Conservation (phyloP, 169 alveolate genomes). For the Hepatocystis sp. region DNA sequence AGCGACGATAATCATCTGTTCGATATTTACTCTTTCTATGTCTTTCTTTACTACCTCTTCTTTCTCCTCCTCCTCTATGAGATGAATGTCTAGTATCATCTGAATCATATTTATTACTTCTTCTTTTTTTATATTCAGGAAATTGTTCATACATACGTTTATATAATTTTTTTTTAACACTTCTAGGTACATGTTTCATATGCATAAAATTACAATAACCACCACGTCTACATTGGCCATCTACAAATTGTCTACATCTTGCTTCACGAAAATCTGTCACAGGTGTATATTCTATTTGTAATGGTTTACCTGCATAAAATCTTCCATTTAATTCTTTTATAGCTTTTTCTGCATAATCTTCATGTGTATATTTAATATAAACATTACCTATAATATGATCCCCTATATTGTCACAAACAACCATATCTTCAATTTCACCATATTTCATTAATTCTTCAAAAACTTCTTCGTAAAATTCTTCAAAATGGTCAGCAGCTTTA, state of each 20-base stretch:
- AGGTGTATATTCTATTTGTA: constrained; percentile 98
- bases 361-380: constrained; percentile 96
- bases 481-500: constrained; percentile 98
- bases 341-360: constrained; percentile 97
- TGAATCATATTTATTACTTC: constrained; percentile 68
- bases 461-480: constrained; percentile 98
- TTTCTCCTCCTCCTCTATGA: no score
- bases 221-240: constrained; percentile 98
- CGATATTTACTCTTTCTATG: constrained; percentile 59
- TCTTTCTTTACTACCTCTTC: constrained; percentile 53
- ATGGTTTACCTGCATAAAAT: constrained; percentile 93
- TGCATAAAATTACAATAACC: constrained; percentile 99
- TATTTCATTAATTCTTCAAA: constrained; percentile 96
- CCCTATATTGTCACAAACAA: constrained; percentile 99
- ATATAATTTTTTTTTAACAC: constrained; percentile 92
- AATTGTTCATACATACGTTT: constrained; percentile 97
- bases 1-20: constrained; percentile 26
- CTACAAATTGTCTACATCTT: constrained; percentile 98
- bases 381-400: constrained; percentile 99
- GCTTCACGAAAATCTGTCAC: constrained; percentile 99
- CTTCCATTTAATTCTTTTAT: constrained; percentile 94
- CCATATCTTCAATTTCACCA: constrained; percentile 99
- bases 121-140: constrained; percentile 94
- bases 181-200: constrained; percentile 97
- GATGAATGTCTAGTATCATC: constrained; percentile 56